Conservation (phyloP, 2,329 filamentous ascomycete genomes). For the Sporothrix brunneoviolacea region DNA sequence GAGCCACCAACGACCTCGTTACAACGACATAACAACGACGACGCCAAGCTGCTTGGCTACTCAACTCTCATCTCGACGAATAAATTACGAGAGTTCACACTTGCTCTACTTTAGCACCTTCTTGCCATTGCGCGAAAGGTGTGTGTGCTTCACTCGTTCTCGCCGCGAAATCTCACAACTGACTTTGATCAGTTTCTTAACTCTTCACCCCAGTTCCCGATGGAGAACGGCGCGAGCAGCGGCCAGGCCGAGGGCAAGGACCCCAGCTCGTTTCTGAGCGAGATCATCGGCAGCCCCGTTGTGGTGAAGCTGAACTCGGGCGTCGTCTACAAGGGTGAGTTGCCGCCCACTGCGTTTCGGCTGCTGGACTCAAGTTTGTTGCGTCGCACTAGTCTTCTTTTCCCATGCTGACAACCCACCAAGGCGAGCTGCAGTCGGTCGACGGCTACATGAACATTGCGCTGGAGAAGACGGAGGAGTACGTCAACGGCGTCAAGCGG, state of each 20-base stretch:
- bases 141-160: no score
- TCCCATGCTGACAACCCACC: not conserved
- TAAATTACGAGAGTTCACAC: no score
- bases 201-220: slow-evolving; percentile 28
- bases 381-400: no score
- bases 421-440: slow-evolving; percentile 91
- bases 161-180: no score
- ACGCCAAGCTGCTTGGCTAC: no score
- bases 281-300: slow-evolving; percentile 90
- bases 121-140: no score
- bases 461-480: slow-evolving; percentile 90
- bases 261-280: slow-evolving; percentile 84
- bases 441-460: slow-evolving; percentile 99
- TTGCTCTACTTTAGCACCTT: no score
- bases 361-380: not conserved
- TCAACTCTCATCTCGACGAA: no score
- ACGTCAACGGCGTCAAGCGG: slow-evolving; percentile 75
- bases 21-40: no score
- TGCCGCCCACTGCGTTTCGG: not conserved
- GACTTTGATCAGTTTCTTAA: not conserved
- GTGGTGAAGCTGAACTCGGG: slow-evolving; percentile 99
- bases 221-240: slow-evolving; percentile 66
- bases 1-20: no score
- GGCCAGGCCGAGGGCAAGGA: slow-evolving; percentile 70
- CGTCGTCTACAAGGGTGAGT: slow-evolving; percentile 87